phyloP scores from a whole-genome alignment of 129 eudicot genomes.

The Helianthus tuberosus region DNA sequence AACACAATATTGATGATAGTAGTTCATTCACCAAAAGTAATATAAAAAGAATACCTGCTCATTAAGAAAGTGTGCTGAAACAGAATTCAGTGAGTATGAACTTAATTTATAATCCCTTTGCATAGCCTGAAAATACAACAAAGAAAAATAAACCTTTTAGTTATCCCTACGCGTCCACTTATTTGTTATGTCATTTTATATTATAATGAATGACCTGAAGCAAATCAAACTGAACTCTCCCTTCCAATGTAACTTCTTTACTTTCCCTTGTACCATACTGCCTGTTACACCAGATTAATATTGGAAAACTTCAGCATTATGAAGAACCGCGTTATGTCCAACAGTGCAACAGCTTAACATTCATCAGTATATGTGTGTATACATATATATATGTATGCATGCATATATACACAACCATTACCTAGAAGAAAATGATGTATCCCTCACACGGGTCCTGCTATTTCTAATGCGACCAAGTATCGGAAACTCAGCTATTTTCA shows the following conservation, averaged over 20 bases:
- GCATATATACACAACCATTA: conserved; percentile 27
- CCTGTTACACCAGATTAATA: conserved; percentile 43
- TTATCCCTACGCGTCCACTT: conserved; percentile 17
- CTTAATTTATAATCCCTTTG: conserved; percentile 97
- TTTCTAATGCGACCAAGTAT: conserved; percentile 88
- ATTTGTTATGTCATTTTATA: conserved; percentile 8
- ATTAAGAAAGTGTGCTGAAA: conserved; percentile 91
- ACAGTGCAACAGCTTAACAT: conserved; percentile 10
- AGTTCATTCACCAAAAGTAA: conserved; percentile 5
- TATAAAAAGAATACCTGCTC: conserved; percentile 67
- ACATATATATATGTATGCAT: no score
- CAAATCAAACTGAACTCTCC: conserved; percentile 98
- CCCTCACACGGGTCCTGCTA: conserved; percentile 90
- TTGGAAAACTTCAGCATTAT: conserved; percentile 3
- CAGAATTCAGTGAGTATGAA: conserved; percentile 96
- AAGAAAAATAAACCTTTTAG: conserved; percentile 1
- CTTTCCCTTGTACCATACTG: conserved; percentile 96
- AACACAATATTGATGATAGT: conserved; percentile 1
- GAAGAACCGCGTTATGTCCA: conserved; percentile 14
- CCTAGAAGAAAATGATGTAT: conserved; percentile 92
- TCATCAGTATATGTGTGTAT: neutral
- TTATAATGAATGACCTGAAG: conserved; percentile 62
- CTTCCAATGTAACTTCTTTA: conserved; percentile 90
- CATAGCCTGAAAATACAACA: conserved; percentile 66
- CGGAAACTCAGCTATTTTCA: conserved; percentile 84